Evolutionary conservation across 2,329 filamentous ascomycete genomes (phyloP).

Genomic region (Aspergillus sp.): DNA sequence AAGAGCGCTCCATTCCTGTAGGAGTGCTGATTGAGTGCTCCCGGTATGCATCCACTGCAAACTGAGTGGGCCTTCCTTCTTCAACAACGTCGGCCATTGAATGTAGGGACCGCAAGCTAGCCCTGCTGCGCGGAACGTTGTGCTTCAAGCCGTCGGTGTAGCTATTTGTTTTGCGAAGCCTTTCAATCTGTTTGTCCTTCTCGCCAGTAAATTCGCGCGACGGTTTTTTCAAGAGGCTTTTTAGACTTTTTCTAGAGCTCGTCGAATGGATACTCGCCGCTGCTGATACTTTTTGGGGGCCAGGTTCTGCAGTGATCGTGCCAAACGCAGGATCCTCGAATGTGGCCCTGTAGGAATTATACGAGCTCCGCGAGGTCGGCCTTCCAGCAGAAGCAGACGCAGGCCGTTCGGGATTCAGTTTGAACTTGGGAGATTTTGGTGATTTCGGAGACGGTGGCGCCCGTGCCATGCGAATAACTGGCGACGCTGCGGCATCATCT

Average conservation of each 20-base stretch:
- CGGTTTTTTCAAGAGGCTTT: slow-evolving; percentile 34
- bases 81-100: slow-evolving; percentile 46
- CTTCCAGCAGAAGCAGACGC: slow-evolving; percentile 28
- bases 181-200: slow-evolving; percentile 36
- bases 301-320: slow-evolving; percentile 42
- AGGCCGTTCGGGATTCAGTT: slow-evolving; percentile 45
- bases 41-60: slow-evolving; percentile 20
- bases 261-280: slow-evolving; percentile 42
- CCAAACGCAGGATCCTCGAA: slow-evolving; percentile 40
- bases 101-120: slow-evolving; percentile 41
- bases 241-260: slow-evolving; percentile 41
- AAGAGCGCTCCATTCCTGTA: slow-evolving; percentile 37
- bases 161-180: slow-evolving; percentile 33
- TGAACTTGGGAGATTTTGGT: slow-evolving; percentile 32
- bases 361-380: slow-evolving; percentile 39
- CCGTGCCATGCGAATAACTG: slow-evolving; percentile 78
- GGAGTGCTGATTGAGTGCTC: slow-evolving; percentile 22
- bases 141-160: slow-evolving; percentile 35
- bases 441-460: slow-evolving; percentile 74
- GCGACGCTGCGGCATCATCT: slow-evolving; percentile 62
- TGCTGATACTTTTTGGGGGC: slow-evolving; percentile 34
- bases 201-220: slow-evolving; percentile 39
- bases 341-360: slow-evolving; percentile 32
- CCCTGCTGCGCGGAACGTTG: slow-evolving; percentile 35
- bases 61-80: slow-evolving; percentile 27